Evolutionary conservation across 1,284 basidiomycete species (phyloP).

Genomic region (Coniophora puteana): DNA sequence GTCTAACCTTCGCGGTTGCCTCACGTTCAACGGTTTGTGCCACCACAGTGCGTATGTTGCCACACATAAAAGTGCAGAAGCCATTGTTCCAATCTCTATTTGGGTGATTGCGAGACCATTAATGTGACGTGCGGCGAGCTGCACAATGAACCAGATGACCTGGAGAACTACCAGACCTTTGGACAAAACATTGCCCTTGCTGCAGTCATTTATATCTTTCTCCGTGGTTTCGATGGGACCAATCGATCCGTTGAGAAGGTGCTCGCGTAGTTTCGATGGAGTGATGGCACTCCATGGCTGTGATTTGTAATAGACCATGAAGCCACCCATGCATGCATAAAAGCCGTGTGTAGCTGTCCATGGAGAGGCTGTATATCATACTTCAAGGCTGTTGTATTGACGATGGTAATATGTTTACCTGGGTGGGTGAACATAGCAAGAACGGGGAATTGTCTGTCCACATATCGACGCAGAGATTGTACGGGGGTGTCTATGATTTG

Average conservation of each 20-base stretch:
- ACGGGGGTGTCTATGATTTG: too few relatives aligned
- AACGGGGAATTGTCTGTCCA: too few relatives aligned
- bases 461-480: too few relatives aligned
- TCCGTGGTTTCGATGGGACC: slow-evolving; percentile 11
- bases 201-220: slow-evolving; percentile 26
- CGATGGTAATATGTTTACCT: too few relatives aligned
- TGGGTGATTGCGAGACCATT: slow-evolving; percentile 23
- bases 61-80: slow-evolving; percentile 23
- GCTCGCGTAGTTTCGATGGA: not conserved
- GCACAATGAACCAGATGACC: slow-evolving; percentile 29
- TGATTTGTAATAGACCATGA: slow-evolving; percentile 17
- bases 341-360: slow-evolving; percentile 23
- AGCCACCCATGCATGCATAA: slow-evolving; percentile 27
- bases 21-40: slow-evolving; percentile 29
- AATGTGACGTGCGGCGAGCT: slow-evolving; percentile 21
- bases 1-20: too few relatives aligned
- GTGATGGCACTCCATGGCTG: slow-evolving; percentile 2
- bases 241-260: not conserved
- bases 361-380: slow-evolving; percentile 9
- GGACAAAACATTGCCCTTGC: slow-evolving; percentile 24
- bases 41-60: slow-evolving; percentile 30
- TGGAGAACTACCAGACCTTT: slow-evolving; percentile 28
- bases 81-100: slow-evolving; percentile 29
- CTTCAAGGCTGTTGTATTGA: too few relatives aligned
- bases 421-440: too few relatives aligned